phyloP scores from a whole-genome alignment of 2,329 filamentous ascomycete species.

The Sordariomycetes sp. region DNA sequence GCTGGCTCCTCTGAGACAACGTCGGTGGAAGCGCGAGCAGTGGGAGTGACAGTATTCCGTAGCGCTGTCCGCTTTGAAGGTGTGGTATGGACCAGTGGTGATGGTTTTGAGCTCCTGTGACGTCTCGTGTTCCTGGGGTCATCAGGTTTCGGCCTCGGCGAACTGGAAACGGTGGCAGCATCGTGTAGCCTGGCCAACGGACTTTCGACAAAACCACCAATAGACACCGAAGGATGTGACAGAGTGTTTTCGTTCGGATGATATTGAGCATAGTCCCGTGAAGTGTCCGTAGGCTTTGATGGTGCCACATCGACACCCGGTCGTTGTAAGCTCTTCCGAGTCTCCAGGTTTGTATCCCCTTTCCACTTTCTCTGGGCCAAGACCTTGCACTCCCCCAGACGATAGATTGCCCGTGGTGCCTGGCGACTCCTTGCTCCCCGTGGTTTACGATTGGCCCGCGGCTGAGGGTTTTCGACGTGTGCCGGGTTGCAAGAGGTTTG shows the following conservation, averaged over 20 bases:
- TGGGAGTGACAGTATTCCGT: background rate
- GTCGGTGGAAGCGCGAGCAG: background rate
- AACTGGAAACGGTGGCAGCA: background rate
- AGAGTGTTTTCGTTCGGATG: background rate
- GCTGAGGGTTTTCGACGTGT: conserved; percentile 15
- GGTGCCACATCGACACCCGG: background rate
- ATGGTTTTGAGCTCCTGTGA: background rate
- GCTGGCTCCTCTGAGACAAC: background rate
- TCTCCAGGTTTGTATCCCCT: background rate
- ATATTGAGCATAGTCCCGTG: conserved; percentile 8
- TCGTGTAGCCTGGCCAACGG: background rate
- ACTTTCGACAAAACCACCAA: background rate
- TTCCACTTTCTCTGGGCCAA: conserved; percentile 1
- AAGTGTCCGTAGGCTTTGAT: background rate
- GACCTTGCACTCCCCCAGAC: conserved; percentile 2
- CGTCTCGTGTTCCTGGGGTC: background rate
- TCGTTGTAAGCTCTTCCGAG: background rate
- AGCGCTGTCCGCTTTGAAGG: background rate
- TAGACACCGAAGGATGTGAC: background rate
- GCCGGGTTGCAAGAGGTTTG: conserved; percentile 40
- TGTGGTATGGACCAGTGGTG: background rate
- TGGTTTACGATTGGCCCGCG: background rate
- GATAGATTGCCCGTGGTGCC: background rate
- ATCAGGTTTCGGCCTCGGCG: too few species aligned
- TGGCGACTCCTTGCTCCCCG: background rate